Evolutionary conservation across 768 basidiomycete genomes (phyloP).

Genomic region (Kwoniella mangroviensis): DNA sequence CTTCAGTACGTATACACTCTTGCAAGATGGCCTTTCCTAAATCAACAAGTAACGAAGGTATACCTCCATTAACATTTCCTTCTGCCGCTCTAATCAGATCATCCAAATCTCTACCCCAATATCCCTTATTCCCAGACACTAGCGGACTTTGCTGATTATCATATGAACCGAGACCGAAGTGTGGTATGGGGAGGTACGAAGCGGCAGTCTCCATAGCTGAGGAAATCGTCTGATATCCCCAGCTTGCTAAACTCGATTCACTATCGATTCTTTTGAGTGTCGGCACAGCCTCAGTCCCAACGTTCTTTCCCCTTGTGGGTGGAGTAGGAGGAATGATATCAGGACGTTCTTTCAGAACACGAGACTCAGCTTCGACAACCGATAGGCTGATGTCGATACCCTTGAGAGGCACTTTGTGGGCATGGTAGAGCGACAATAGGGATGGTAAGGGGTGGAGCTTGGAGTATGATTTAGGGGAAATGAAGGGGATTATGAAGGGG

Average conservation of each 20-base stretch:
- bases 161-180: conserved; percentile 4
- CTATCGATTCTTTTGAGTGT: conserved; percentile 8
- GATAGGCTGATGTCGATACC: conserved; percentile 32
- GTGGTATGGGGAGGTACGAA: conserved; percentile 25
- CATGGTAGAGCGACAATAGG: conserved; percentile 25
- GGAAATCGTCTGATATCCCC: conserved; percentile 25
- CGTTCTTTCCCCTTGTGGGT: not conserved
- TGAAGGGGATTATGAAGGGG: conserved; percentile 38
- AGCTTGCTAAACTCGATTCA: conserved; percentile 16
- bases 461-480: conserved; percentile 46
- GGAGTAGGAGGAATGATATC: conserved; percentile 17
- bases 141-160: not conserved
- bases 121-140: conserved; percentile 10
- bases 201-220: conserved; percentile 22
- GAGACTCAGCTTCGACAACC: conserved; percentile 35
- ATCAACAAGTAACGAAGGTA: conserved; percentile 27
- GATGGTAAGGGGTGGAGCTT: conserved; percentile 44
- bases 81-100: conserved; percentile 12
- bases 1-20: conserved; percentile 35
- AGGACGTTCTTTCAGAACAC: conserved; percentile 17
- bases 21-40: conserved; percentile 37
- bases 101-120: conserved; percentile 28
- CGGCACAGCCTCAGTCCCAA: not conserved
- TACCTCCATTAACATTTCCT: conserved; percentile 8
- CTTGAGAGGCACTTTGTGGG: conserved; percentile 28